Conservation (phyloP, 257 asterid species). For the Paraleonurus japonicus region DNA sequence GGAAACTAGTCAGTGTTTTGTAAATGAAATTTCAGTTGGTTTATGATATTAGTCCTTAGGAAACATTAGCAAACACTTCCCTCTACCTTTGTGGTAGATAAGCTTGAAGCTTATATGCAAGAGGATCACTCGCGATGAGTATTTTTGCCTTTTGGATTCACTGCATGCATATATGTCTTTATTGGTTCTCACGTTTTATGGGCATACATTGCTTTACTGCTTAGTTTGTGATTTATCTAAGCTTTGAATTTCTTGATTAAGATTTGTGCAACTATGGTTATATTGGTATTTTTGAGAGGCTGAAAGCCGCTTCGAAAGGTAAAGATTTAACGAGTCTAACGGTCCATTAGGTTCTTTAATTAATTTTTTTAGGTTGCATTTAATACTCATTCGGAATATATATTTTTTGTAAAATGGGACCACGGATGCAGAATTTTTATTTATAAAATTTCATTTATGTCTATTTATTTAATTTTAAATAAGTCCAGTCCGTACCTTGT, state of each 20-base stretch:
- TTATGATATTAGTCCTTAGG: conserved; percentile 27
- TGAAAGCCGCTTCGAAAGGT: background rate
- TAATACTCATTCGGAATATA: too few relatives aligned
- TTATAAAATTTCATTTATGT: too few relatives aligned
- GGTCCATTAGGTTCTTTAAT: too few relatives aligned
- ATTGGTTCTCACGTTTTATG: conserved; percentile 7
- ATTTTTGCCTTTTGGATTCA: conserved; percentile 29
- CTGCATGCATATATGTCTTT: conserved; percentile 8
- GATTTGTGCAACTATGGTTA: background rate
- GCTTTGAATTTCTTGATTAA: background rate
- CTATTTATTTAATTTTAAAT: too few relatives aligned
- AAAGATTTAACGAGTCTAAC: too few relatives aligned
- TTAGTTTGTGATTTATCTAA: background rate
- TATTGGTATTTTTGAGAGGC: too few relatives aligned
- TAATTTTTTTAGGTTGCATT: too few relatives aligned
- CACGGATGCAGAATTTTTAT: too few relatives aligned
- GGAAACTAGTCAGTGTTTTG: conserved; percentile 25
- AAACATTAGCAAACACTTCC: conserved; percentile 17
- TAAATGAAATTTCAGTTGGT: conserved; percentile 34
- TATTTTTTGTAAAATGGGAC: too few relatives aligned
- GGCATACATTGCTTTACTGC: background rate
- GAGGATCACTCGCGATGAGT: conserved; percentile 25
- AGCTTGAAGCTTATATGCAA: conserved; percentile 18
- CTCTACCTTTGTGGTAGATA: background rate
- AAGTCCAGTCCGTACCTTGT: too few relatives aligned